Evolutionary conservation across 352 stramenopile genomes (phyloP).

Genomic region (Pythium phragmiticola): DNA sequence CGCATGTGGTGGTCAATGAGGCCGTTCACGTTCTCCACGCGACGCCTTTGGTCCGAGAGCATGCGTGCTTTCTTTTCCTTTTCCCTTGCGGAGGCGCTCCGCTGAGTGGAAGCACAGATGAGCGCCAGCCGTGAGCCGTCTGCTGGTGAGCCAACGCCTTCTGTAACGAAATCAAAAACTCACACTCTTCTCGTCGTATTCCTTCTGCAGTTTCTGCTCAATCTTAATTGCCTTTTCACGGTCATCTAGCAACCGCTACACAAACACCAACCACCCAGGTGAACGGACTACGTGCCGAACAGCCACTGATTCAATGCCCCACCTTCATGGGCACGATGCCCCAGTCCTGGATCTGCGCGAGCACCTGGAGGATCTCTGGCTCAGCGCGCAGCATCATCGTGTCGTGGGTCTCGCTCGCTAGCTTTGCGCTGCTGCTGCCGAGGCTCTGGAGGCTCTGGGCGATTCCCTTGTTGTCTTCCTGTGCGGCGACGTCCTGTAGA

Average conservation of each 20-base stretch:
- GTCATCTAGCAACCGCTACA: conserved; percentile 72
- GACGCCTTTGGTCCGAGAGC: conserved; percentile 79
- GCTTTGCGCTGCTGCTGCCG: conserved; percentile 43
- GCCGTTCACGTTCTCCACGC: conserved; percentile 78
- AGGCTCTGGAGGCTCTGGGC: conserved; percentile 51
- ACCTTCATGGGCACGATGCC: conserved; percentile 82
- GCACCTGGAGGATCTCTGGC: conserved; percentile 60
- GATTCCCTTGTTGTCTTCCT: conserved; percentile 49
- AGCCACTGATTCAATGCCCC: background rate
- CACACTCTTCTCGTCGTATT: conserved; percentile 68
- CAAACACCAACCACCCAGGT: background rate
- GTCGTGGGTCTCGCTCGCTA: conserved; percentile 72
- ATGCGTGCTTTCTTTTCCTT: conserved; percentile 83
- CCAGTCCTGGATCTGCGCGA: conserved; percentile 83
- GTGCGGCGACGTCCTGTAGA: conserved; percentile 61
- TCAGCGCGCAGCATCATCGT: conserved; percentile 73
- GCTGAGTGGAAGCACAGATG: conserved; percentile 24
- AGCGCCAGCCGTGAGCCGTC: background rate
- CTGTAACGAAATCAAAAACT: background rate
- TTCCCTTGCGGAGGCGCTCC: conserved; percentile 49
- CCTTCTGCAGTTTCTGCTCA: conserved; percentile 68
- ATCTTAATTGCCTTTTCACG: conserved; percentile 82
- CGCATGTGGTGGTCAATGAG: conserved; percentile 74
- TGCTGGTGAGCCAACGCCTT: too few species aligned
- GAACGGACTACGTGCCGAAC: background rate